Conservation (phyloP, 768 basidiomycete species). For the Agrocybe chaxingu region DNA sequence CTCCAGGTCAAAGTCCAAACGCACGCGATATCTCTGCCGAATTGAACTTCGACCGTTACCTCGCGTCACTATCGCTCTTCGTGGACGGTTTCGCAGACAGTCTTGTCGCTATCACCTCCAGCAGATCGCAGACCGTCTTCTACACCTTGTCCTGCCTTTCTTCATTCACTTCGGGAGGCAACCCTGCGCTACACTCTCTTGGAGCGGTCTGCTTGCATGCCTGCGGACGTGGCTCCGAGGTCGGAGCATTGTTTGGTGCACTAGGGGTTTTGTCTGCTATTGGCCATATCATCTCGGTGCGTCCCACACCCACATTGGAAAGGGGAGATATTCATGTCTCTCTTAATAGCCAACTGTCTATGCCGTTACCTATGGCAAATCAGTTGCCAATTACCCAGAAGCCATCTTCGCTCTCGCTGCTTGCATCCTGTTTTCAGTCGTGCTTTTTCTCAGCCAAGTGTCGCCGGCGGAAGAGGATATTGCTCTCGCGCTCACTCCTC, state of each 20-base stretch:
- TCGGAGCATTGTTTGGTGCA: slow-evolving; percentile 69
- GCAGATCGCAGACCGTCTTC: slow-evolving; percentile 52
- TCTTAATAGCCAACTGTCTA: slow-evolving; percentile 59
- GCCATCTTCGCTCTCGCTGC: slow-evolving; percentile 65
- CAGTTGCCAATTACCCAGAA: slow-evolving; percentile 63
- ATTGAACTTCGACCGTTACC: slow-evolving; percentile 64
- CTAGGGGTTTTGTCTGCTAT: slow-evolving; percentile 65
- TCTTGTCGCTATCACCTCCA: slow-evolving; percentile 52
- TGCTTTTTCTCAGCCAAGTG: slow-evolving; percentile 42
- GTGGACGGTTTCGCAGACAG: slow-evolving; percentile 64
- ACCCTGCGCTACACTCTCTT: slow-evolving; percentile 69
- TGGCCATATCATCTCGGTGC: slow-evolving; percentile 58
- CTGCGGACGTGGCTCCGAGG: slow-evolving; percentile 39
- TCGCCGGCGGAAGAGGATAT: slow-evolving; percentile 24
- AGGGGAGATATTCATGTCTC: not conserved
- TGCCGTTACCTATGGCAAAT: slow-evolving; percentile 60
- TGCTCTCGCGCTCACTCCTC: slow-evolving; percentile 7
- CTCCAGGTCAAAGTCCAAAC: slow-evolving; percentile 23
- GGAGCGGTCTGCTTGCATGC: slow-evolving; percentile 65
- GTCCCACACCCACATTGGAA: slow-evolving; percentile 11
- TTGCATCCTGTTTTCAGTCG: slow-evolving; percentile 46
- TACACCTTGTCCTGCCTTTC: slow-evolving; percentile 58
- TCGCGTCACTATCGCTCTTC: slow-evolving; percentile 62
- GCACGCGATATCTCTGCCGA: slow-evolving; percentile 53
- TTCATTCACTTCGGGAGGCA: slow-evolving; percentile 64